Evolutionary conservation across 176 grass and related monocot genomes (phyloP).

Genomic region (Phragmites australis): DNA sequence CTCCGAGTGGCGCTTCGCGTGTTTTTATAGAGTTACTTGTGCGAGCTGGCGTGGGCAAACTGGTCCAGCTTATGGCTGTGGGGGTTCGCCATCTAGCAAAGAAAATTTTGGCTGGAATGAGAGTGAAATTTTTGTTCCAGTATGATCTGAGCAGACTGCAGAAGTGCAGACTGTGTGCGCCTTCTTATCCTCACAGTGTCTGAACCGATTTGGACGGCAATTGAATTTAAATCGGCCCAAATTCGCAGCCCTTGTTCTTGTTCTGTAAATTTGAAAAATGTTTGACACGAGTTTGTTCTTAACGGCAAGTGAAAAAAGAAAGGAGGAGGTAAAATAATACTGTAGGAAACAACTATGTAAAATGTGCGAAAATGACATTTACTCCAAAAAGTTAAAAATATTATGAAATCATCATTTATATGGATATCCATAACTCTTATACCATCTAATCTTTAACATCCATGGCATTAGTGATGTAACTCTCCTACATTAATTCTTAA

Average conservation of each 20-base stretch:
- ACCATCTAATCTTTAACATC: background rate
- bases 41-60: background rate
- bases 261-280: too few species aligned
- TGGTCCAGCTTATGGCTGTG: background rate
- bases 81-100: conserved; percentile 8
- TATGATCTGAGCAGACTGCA: background rate
- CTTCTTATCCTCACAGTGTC: background rate
- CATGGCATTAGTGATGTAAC: too few species aligned
- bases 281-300: too few species aligned
- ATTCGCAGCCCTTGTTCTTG: background rate
- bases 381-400: too few species aligned
- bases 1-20: background rate
- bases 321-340: too few species aligned
- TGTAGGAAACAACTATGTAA: too few species aligned
- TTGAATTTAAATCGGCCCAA: background rate
- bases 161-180: too few species aligned
- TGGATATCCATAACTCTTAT: background rate
- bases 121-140: background rate
- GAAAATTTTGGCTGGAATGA: background rate
- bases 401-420: background rate
- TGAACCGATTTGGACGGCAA: background rate
- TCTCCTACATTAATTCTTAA: too few species aligned
- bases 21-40: background rate
- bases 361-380: too few species aligned
- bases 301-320: too few species aligned